Percentiles rank a stretch among this genome's conserved stretches.
Evolutionary conservation across 1,139 yeast species (phyloP).

Genomic region (Wickerhamomyces sp.): DNA sequence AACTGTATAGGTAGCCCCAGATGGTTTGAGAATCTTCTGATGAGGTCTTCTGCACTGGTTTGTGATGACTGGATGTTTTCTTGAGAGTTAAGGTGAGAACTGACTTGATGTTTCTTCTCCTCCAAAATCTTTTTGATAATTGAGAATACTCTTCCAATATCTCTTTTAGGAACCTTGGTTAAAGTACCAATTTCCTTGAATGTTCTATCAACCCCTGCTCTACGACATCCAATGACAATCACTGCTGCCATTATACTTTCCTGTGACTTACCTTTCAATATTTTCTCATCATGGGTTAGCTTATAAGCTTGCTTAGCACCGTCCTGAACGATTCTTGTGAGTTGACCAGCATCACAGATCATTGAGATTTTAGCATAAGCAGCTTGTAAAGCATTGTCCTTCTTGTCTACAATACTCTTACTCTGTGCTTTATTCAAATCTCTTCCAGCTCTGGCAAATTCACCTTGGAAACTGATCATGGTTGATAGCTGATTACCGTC

Average conservation of each 20-base stretch:
- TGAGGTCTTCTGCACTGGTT: slow-evolving; percentile 90
- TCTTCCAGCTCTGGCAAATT: slow-evolving; percentile 59
- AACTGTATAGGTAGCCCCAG: slow-evolving; percentile 82
- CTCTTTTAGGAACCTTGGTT: slow-evolving; percentile 90
- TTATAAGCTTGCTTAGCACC: slow-evolving; percentile 97
- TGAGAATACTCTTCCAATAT: slow-evolving; percentile 84
- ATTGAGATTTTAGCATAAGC: slow-evolving; percentile 91
- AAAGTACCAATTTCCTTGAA: slow-evolving; percentile 95
- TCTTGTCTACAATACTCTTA: slow-evolving; percentile 77
- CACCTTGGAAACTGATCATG: slow-evolving; percentile 82
- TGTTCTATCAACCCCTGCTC: slow-evolving; percentile 91
- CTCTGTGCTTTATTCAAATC: slow-evolving; percentile 90
- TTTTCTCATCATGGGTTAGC: slow-evolving; percentile 82
- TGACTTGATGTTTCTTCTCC: slow-evolving; percentile 41
- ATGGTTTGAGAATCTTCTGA: slow-evolving; percentile 94
- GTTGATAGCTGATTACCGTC: slow-evolving; percentile 93
- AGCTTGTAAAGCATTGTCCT: slow-evolving; percentile 80
- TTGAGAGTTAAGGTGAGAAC: slow-evolving; percentile 16
- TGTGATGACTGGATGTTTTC: slow-evolving; percentile 79
- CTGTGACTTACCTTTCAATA: slow-evolving; percentile 85
- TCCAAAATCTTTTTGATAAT: slow-evolving; percentile 74
- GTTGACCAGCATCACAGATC: slow-evolving; percentile 94
- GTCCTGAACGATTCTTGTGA: slow-evolving; percentile 93
- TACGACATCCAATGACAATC: slow-evolving; percentile 89
- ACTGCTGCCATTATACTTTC: slow-evolving; percentile 97